A percentile compares a stretch with the other conserved stretches of the same genome.
Evolutionary conservation across 2,329 filamentous ascomycete genomes (phyloP).

Genomic region (Dothidotthia symphoricarpi): DNA sequence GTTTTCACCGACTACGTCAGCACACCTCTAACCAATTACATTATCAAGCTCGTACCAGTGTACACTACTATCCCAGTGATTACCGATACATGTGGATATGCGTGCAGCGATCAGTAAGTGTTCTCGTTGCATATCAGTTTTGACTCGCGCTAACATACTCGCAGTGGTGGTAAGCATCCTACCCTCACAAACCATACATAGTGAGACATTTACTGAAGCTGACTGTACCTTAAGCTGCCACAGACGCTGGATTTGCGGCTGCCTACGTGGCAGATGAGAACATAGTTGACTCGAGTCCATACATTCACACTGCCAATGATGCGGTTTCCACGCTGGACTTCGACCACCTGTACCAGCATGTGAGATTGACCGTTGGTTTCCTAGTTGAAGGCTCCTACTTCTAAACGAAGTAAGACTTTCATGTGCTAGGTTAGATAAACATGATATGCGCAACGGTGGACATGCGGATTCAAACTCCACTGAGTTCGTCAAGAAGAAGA

Average conservation of each 20-base stretch:
- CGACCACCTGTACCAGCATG: constrained; percentile 85
- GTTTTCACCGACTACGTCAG: constrained; percentile 77
- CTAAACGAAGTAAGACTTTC: background rate
- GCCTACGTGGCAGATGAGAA: constrained; percentile 71
- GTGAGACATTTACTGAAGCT: too few species aligned
- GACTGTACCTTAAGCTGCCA: too few species aligned
- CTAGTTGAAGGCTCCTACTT: constrained; percentile 78
- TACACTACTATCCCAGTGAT: constrained; percentile 62
- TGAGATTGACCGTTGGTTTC: constrained; percentile 74
- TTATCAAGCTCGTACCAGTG: constrained; percentile 35
- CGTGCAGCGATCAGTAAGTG: constrained; percentile 63
- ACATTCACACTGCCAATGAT: constrained; percentile 68
- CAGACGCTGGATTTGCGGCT: constrained; percentile 67
- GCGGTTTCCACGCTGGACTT: constrained; percentile 69
- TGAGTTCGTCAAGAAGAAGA: too few species aligned
- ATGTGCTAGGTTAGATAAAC: too few species aligned
- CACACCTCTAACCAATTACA: constrained; percentile 44
- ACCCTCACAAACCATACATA: too few species aligned
- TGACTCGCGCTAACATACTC: background rate
- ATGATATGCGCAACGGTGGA: too few species aligned
- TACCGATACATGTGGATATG: constrained; percentile 80
- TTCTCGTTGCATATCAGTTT: constrained; percentile 36
- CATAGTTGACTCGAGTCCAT: constrained; percentile 59
- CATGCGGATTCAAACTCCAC: too few species aligned
- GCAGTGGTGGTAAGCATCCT: too few species aligned